These are phyloP conservation scores for Irpex rosettiformis DNA, from an alignment of 1,284 basidiomycete species.

Conservation along the genomic window DNA sequence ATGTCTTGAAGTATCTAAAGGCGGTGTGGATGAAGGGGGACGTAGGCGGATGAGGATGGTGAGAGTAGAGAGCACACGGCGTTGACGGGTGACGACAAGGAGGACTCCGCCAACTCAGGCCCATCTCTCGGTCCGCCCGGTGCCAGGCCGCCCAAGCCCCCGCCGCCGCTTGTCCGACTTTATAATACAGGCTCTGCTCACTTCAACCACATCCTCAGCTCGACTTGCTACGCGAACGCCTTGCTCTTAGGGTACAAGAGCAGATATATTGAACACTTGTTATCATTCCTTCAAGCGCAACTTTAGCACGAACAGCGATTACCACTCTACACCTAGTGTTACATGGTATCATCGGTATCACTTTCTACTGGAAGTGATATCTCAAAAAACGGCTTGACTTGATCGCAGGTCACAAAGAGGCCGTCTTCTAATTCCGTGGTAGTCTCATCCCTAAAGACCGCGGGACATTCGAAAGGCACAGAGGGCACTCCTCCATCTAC, in stretches of 20 bases:
- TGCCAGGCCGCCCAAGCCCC: neutral
- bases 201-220: too few species aligned
- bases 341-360: too few species aligned
- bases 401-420: constrained; percentile 44
- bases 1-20: constrained; percentile 38
- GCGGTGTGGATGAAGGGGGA: constrained; percentile 12
- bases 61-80: constrained; percentile 22
- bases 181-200: too few species aligned
- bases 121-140: constrained; percentile 1
- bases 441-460: constrained; percentile 31
- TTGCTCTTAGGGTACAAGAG: neutral
- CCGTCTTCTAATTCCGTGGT: constrained; percentile 47
- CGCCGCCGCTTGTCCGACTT: too few species aligned
- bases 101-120: constrained; percentile 7
- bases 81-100: constrained; percentile 18
- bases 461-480: constrained; percentile 40
- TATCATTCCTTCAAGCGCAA: too few species aligned
- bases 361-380: constrained; percentile 9
- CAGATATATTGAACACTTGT: neutral
- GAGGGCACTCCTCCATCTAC: neutral
- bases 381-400: constrained; percentile 40
- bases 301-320: too few species aligned
- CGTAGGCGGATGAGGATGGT: constrained; percentile 12
- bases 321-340: too few species aligned
- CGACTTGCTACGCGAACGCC: too few species aligned